These are phyloP conservation scores for Fusarium nanum DNA, from an alignment of 2,329 filamentous ascomycete genomes.

Conservation along the genomic window DNA sequence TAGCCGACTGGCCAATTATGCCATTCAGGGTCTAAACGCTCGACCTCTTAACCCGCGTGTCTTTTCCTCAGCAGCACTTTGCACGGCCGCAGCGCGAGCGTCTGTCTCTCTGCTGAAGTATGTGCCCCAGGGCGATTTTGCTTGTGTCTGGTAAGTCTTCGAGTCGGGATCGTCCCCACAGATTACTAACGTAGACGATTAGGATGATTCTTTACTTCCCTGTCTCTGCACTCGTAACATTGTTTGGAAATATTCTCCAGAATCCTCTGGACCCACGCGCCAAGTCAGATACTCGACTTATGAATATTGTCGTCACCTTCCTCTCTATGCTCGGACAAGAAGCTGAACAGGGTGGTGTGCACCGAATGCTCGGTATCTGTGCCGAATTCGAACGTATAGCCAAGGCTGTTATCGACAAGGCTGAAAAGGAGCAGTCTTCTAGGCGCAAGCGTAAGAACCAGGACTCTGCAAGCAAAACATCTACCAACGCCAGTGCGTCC, in stretches of 20 bases:
- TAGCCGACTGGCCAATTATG: constrained; percentile 91
- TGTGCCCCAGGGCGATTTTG: constrained; percentile 93
- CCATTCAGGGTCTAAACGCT: constrained; percentile 92
- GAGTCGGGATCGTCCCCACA: not conserved
- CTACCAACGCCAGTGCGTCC: constrained; percentile 12
- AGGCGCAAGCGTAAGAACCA: constrained; percentile 86
- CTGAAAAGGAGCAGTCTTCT: constrained; percentile 83
- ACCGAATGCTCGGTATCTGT: constrained; percentile 92
- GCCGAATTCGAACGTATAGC: constrained; percentile 97
- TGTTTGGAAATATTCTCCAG: constrained; percentile 96
- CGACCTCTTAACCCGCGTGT: constrained; percentile 91
- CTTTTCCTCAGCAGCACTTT: constrained; percentile 92
- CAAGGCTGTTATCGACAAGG: constrained; percentile 88
- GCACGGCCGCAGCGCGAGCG: constrained; percentile 90
- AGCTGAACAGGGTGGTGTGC: constrained; percentile 88
- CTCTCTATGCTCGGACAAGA: constrained; percentile 89
- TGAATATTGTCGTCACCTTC: constrained; percentile 94
- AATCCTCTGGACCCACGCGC: constrained; percentile 92
- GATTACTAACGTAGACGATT: constrained; percentile 45
- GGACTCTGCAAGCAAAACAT: constrained; percentile 52
- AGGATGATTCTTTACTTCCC: constrained; percentile 96
- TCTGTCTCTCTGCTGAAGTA: constrained; percentile 96
- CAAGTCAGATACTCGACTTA: constrained; percentile 87
- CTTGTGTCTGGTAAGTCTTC: constrained; percentile 85
- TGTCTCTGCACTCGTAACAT: constrained; percentile 90